Evolutionary conservation across 768 basidiomycete species (phyloP), one percentile per base, ranked within the genome.

Genomic region (Pisolithus marmoratus): DNA sequence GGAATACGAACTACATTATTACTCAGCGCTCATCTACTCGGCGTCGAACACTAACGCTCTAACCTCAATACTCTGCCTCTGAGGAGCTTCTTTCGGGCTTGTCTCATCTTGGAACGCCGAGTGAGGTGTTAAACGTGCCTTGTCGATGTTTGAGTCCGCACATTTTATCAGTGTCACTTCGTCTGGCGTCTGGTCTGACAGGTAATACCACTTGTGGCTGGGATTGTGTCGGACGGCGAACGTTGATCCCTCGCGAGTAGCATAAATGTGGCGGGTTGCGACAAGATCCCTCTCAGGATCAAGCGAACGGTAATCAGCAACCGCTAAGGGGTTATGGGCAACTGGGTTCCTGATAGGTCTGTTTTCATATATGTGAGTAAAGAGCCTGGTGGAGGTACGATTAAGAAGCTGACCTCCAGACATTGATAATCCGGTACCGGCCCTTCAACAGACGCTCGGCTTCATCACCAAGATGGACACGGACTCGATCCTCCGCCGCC

Each of bases 151-250:
- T 26, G 75, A 75, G 60, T 77, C 74, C 51, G 67, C 76, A 60
- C 74, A 73, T 62, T 75, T 76, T 63, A 76, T 72, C 8, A 76
- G 56, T 14, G 65, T 62, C 22, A 72, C 67, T 58, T 76, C 75
- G n/a, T 73, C 69, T 9, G 72, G 72, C 4, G 65, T 68, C 65
- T 71, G 69, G 51, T 70, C 61, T 8, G 65, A 59, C 34, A 75
- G 56, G 60, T 72, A 72, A 49, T 71, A 71, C 72, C 74, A 74
- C 48, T 58, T 58, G 58, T 74, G 72, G 5, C 48, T 54, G 4
- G 69, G 68, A 53, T 67, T 72, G 58, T 69, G 66, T 29, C 63
- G 64, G 46, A 75, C 67, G 56, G 56, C 62, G 58, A 62, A 71
- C 23, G 62, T 72, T 42, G 63, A 58, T 43, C 73, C 73, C 29